Conservation (phyloP, 192 early-diverging fungal species). For the Powellomyces hirtus region DNA sequence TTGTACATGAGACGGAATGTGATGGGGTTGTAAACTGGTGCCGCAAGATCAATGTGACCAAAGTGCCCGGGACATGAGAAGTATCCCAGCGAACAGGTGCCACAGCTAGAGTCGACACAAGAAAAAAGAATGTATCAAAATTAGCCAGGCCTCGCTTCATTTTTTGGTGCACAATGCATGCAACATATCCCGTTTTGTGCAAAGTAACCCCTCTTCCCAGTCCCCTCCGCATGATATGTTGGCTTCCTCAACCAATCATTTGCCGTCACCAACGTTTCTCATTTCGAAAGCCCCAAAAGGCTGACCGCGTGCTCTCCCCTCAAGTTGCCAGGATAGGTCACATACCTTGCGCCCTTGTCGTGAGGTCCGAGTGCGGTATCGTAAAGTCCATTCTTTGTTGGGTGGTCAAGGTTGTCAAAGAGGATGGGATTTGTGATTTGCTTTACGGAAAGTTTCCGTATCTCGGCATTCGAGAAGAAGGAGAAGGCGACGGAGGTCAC, state of each 20-base stretch:
- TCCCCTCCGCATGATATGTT: too few species aligned
- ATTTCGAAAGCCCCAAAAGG: too few species aligned
- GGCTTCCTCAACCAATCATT: too few species aligned
- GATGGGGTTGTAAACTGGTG: slow-evolving; percentile 88
- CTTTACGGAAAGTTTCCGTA: slow-evolving; percentile 91
- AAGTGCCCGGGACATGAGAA: slow-evolving; percentile 92
- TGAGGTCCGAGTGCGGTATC: slow-evolving; percentile 93
- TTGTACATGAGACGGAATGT: slow-evolving; percentile 90
- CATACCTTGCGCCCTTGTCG: slow-evolving; percentile 60
- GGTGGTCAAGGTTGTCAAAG: slow-evolving; percentile 87
- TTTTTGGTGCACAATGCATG: too few species aligned
- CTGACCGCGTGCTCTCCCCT: too few species aligned
- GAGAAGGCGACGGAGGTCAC: slow-evolving; percentile 88
- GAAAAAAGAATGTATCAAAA: too few species aligned
- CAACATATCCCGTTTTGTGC: too few species aligned
- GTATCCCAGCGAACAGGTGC: slow-evolving; percentile 78
- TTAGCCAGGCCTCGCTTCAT: too few species aligned
- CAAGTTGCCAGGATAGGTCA: not conserved
- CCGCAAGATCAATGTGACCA: slow-evolving; percentile 91
- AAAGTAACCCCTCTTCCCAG: too few species aligned
- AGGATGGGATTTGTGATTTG: slow-evolving; percentile 84
- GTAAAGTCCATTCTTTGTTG: slow-evolving; percentile 87
- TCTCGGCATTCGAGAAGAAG: slow-evolving; percentile 83
- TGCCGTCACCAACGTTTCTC: too few species aligned
- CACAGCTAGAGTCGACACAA: slow-evolving; percentile 71